phyloP scores from a whole-genome alignment of 352 stramenopile species.

The Phytophthora litchii region DNA sequence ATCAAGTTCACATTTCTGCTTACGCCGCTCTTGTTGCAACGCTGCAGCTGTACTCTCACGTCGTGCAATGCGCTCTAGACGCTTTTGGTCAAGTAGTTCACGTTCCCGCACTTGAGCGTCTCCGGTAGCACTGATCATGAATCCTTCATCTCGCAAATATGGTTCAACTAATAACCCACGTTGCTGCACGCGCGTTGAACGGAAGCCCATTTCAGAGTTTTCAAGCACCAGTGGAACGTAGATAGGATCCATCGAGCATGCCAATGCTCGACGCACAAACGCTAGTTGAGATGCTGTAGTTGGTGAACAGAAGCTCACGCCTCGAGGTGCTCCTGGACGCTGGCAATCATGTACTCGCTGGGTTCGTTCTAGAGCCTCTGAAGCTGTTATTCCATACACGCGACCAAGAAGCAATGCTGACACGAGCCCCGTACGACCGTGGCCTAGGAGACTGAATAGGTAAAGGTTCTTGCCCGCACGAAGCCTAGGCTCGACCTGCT shows the following conservation, averaged over 20 bases:
- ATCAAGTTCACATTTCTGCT: slow-evolving; percentile 20
- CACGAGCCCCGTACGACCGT: slow-evolving; percentile 73
- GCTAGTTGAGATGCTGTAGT: slow-evolving; percentile 52
- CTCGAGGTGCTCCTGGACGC: slow-evolving; percentile 20
- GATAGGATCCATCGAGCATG: slow-evolving; percentile 60
- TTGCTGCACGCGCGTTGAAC: slow-evolving; percentile 53
- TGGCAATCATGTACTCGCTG: slow-evolving; percentile 78
- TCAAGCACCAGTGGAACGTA: slow-evolving; percentile 64
- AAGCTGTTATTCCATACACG: slow-evolving; percentile 65
- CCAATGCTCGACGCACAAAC: slow-evolving; percentile 50
- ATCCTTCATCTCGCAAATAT: slow-evolving; percentile 54
- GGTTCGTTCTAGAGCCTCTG: slow-evolving; percentile 63
- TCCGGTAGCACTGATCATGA: slow-evolving; percentile 54
- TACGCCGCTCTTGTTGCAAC: slow-evolving; percentile 37
- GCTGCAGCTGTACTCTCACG: slow-evolving; percentile 46
- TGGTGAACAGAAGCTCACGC: slow-evolving; percentile 52
- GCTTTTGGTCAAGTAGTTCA: slow-evolving; percentile 40
- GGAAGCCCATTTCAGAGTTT: slow-evolving; percentile 45
- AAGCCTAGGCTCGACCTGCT: slow-evolving; percentile 55
- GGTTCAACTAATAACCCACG: slow-evolving; percentile 53
- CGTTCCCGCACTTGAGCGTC: slow-evolving; percentile 27
- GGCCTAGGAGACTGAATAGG: slow-evolving; percentile 75
- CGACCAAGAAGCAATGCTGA: slow-evolving; percentile 69
- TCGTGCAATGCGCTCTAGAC: slow-evolving; percentile 48
- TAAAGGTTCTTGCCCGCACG: slow-evolving; percentile 66